phyloP scores from a whole-genome alignment of 176 grass and related monocot genomes.

The Stipa capillata region DNA sequence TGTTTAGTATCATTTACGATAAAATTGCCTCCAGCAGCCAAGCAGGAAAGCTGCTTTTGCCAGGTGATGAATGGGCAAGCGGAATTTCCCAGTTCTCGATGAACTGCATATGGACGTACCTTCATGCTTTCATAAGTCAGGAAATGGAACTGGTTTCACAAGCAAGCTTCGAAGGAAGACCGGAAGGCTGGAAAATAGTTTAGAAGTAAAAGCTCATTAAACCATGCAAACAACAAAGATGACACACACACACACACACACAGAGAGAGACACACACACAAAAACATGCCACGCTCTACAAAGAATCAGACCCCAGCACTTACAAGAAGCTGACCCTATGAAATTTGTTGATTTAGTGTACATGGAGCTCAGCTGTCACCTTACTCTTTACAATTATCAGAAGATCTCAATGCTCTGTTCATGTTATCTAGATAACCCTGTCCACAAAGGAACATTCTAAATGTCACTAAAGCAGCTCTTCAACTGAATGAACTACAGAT shows the following conservation, averaged over 20 bases:
- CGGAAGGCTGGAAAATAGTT: not conserved
- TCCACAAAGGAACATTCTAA: conserved; percentile 1
- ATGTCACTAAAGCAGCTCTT: not conserved
- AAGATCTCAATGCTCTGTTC: conserved; percentile 46
- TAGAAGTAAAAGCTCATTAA: not conserved
- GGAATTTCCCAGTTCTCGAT: not conserved
- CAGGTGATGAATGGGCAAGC: not conserved
- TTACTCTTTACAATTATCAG: conserved; percentile 22
- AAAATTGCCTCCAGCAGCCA: not conserved
- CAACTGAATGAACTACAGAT: conserved; percentile 6
- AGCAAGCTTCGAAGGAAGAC: not conserved
- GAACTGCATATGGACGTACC: not conserved
- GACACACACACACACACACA: not conserved
- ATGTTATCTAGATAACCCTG: conserved; percentile 75
- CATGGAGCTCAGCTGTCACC: not conserved
- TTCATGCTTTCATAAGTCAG: not conserved
- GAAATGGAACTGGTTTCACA: not conserved
- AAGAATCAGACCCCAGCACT: not conserved
- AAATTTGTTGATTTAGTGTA: not conserved
- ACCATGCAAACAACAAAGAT: not conserved
- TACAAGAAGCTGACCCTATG: not conserved
- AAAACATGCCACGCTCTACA: not conserved
- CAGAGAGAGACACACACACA: too few species aligned
- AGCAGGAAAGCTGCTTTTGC: not conserved
- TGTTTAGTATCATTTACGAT: not conserved